Evolutionary conservation across 202 grass and related monocot species (phyloP).

Genomic region (Panicum hallii): DNA sequence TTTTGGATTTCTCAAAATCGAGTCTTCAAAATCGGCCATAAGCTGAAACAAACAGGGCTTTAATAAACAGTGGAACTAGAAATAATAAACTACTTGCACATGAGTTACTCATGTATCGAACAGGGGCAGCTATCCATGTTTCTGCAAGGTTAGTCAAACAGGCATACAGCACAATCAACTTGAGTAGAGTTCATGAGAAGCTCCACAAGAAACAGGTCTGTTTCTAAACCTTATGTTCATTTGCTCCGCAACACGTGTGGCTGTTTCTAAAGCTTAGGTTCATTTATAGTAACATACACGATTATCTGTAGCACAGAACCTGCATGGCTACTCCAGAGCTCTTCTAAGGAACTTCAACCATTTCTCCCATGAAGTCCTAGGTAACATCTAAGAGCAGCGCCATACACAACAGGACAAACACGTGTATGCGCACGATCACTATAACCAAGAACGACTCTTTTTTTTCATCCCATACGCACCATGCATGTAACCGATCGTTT

Average conservation of each 20-base stretch:
- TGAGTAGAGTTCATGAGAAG: not conserved
- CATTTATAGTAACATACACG: constrained; percentile 9
- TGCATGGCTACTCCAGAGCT: not conserved
- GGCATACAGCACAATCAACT: not conserved
- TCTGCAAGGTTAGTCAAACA: constrained; percentile 8
- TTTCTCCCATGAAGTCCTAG: not conserved
- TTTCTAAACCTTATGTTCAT: not conserved
- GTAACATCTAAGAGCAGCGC: not conserved
- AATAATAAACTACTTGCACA: not conserved
- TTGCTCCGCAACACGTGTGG: not conserved
- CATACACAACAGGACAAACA: constrained; percentile 5
- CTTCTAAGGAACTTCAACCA: not conserved
- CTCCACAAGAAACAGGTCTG: not conserved
- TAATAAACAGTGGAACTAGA: not conserved
- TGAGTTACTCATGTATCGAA: not conserved
- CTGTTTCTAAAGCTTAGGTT: constrained; percentile 4
- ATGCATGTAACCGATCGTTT: not conserved
- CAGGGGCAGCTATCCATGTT: not conserved
- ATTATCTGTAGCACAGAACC: not conserved
- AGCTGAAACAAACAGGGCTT: too few species aligned
- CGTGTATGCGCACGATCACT: not conserved
- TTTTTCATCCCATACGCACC: not conserved
- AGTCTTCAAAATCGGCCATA: too few species aligned
- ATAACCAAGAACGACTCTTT: not conserved
- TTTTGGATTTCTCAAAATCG: too few species aligned